phyloP scores from a whole-genome alignment of 2,329 filamentous ascomycete species.

The Epichloe gansuensis region DNA sequence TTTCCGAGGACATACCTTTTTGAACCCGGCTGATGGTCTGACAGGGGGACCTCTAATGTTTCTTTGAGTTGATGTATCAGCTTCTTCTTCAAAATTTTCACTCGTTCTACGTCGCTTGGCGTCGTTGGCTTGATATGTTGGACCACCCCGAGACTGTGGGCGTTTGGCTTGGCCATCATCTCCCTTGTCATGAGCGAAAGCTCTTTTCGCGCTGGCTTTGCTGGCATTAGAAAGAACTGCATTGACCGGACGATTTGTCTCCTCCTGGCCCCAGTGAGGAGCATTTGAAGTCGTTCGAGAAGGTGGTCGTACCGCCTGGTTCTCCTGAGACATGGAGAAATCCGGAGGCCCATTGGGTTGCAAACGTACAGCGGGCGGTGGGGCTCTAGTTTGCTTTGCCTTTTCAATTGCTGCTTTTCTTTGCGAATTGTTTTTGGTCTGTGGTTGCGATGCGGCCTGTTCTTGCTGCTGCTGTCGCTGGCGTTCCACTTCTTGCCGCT shows the following conservation, averaged over 20 bases:
- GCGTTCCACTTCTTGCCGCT: slow-evolving; percentile 47
- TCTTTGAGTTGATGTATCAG: slow-evolving; percentile 42
- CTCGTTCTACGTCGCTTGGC: slow-evolving; percentile 69
- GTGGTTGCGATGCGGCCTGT: slow-evolving; percentile 44
- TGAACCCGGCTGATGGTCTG: slow-evolving; percentile 57
- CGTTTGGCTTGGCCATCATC: slow-evolving; percentile 37
- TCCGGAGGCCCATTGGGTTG: slow-evolving; percentile 41
- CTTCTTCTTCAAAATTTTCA: slow-evolving; percentile 54
- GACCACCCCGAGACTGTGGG: slow-evolving; percentile 34
- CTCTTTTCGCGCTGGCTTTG: slow-evolving; percentile 60
- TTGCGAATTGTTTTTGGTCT: slow-evolving; percentile 54
- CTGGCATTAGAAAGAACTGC: slow-evolving; percentile 41
- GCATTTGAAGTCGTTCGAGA: slow-evolving; percentile 47
- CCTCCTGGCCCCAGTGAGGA: slow-evolving; percentile 41
- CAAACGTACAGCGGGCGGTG: slow-evolving; percentile 44
- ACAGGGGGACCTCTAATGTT: slow-evolving; percentile 72
- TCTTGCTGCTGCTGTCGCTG: slow-evolving; percentile 49
- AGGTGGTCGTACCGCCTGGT: slow-evolving; percentile 28
- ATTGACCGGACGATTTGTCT: slow-evolving; percentile 47
- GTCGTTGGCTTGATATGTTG: slow-evolving; percentile 57
- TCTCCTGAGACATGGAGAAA: slow-evolving; percentile 22
- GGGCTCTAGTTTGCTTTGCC: slow-evolving; percentile 51
- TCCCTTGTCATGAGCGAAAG: slow-evolving; percentile 52
- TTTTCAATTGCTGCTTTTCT: slow-evolving; percentile 51
- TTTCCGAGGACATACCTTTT: slow-evolving; percentile 44